Percentiles rank a stretch among this genome's conserved stretches.
Conservation (phyloP, 805 yeast genomes). For the Candida silvicultrix region DNA sequence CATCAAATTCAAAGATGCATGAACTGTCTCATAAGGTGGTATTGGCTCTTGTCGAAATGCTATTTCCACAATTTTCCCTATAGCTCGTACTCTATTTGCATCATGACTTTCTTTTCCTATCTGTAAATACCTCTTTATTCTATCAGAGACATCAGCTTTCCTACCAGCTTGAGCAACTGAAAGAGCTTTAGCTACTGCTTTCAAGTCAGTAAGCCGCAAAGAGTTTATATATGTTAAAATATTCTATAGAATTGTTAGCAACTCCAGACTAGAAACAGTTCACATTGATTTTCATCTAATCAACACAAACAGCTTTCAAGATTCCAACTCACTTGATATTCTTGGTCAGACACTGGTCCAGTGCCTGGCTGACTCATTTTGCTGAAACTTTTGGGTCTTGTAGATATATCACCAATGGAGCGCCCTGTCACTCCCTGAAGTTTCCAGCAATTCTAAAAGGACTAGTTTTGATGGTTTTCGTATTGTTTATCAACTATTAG, state of each 20-base stretch:
- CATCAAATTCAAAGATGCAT: slow-evolving; percentile 1
- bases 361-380: background rate
- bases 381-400: background rate
- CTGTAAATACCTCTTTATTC: slow-evolving; percentile 41
- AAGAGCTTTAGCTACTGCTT: slow-evolving; percentile 43
- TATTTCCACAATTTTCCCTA: slow-evolving; percentile 38
- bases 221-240: background rate
- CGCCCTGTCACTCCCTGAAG: background rate
- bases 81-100: slow-evolving; percentile 36
- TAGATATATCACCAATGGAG: background rate
- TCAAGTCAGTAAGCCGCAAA: slow-evolving; percentile 23
- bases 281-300: too few relatives aligned
- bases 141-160: slow-evolving; percentile 53
- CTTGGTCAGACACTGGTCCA: background rate
- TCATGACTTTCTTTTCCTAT: slow-evolving; percentile 36
- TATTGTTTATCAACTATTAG: background rate
- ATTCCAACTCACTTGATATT: background rate
- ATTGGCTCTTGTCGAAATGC: slow-evolving; percentile 25
- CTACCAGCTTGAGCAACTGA: slow-evolving; percentile 48
- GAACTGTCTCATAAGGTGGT: slow-evolving; percentile 31
- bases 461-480: background rate
- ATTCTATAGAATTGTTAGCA: background rate
- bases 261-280: too few relatives aligned
- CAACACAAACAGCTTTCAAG: background rate
- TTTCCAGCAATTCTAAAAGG: background rate